Conservation (phyloP, 2,329 filamentous ascomycete species). For the Diplocarpon rosae region DNA sequence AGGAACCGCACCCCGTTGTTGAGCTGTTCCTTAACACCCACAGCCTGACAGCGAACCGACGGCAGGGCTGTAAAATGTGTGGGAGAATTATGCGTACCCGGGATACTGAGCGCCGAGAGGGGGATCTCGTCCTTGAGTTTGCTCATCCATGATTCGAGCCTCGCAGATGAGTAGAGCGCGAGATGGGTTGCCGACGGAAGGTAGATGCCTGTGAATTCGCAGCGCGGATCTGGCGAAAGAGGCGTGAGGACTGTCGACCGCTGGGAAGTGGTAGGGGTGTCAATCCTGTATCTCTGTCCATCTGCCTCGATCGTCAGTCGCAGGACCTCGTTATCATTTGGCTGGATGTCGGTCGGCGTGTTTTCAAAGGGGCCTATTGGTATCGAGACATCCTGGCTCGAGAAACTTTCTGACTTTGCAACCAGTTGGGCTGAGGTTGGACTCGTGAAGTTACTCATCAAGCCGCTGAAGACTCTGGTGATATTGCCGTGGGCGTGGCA, state of each 20-base stretch:
- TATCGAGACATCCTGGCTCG: constrained; percentile 51
- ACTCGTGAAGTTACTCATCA: constrained; percentile 34
- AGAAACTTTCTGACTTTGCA: constrained; percentile 48
- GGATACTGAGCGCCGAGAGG: constrained; percentile 74
- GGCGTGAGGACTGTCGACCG: constrained; percentile 51
- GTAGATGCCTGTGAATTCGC: constrained; percentile 56
- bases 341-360: constrained; percentile 48
- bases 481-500: constrained; percentile 27
- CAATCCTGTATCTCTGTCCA: constrained; percentile 57
- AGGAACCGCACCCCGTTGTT: constrained; percentile 88
- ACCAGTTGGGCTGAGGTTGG: constrained; percentile 28
- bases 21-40: constrained; percentile 65
- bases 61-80: constrained; percentile 77
- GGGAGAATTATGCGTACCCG: constrained; percentile 91
- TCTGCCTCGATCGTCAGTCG: constrained; percentile 63
- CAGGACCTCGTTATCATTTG: constrained; percentile 52
- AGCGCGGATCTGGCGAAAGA: constrained; percentile 39
- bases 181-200: constrained; percentile 43
- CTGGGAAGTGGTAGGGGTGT: constrained; percentile 52
- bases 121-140: constrained; percentile 60
- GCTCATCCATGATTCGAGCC: constrained; percentile 70
- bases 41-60: constrained; percentile 86
- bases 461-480: constrained; percentile 35
- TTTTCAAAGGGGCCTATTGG: constrained; percentile 58
- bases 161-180: constrained; percentile 58